Evolutionary conservation across 1,284 basidiomycete species (phyloP).

Genomic region (Tetrapyrgos nigripes): DNA sequence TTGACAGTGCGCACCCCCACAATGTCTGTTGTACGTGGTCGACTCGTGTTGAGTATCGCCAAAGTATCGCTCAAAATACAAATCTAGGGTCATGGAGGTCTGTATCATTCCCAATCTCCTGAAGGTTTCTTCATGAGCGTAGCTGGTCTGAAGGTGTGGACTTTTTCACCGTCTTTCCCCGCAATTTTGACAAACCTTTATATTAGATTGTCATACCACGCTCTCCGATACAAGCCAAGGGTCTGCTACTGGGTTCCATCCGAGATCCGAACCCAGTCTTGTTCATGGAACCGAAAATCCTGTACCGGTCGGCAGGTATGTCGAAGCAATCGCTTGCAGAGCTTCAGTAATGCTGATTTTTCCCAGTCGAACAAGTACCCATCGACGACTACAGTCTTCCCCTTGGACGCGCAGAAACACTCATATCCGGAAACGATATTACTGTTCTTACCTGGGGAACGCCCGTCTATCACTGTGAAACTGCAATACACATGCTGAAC

Average conservation of each 20-base stretch:
- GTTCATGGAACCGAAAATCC: slow-evolving; percentile 94
- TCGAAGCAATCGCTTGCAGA: background rate
- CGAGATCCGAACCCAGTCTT: slow-evolving; percentile 93
- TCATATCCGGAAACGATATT: slow-evolving; percentile 79
- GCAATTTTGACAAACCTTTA: background rate
- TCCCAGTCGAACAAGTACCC: slow-evolving; percentile 90
- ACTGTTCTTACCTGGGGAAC: slow-evolving; percentile 94
- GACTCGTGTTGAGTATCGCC: background rate
- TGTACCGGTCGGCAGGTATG: slow-evolving; percentile 82
- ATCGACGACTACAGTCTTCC: slow-evolving; percentile 87
- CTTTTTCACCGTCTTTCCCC: slow-evolving; percentile 3
- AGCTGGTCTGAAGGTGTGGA: slow-evolving; percentile 81
- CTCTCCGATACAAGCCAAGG: slow-evolving; percentile 94
- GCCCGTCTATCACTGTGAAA: slow-evolving; percentile 89
- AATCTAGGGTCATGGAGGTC: slow-evolving; percentile 81
- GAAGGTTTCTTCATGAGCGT: slow-evolving; percentile 96
- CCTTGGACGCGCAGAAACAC: slow-evolving; percentile 78
- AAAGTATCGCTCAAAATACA: background rate
- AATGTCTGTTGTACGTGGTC: slow-evolving; percentile 73
- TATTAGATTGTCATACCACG: slow-evolving; percentile 86
- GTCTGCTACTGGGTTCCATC: slow-evolving; percentile 84
- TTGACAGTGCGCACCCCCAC: slow-evolving; percentile 89
- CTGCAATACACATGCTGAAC: slow-evolving; percentile 71
- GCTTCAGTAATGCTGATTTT: slow-evolving; percentile 1
- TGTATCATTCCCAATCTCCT: slow-evolving; percentile 95